These are phyloP conservation scores for Parathielavia appendiculata DNA, from an alignment of 495 filamentous ascomycete genomes.

Conservation along the genomic window DNA sequence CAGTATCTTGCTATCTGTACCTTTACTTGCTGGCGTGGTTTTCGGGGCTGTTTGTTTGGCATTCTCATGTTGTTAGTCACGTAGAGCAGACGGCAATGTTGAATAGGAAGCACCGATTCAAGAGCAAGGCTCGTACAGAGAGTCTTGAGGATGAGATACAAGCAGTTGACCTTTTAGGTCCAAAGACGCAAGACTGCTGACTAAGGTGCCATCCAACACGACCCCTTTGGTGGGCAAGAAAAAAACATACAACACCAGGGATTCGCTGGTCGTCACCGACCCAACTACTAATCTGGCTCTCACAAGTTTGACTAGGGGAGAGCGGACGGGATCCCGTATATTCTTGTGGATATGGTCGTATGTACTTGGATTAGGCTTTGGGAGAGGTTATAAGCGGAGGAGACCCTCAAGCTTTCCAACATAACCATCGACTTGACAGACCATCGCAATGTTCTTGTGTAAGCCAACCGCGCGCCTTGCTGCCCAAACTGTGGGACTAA, in stretches of 20 bases:
- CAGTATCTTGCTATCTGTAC: constrained; percentile 6
- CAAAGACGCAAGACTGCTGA: too few species aligned
- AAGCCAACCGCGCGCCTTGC: too few species aligned
- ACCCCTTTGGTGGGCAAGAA: background rate
- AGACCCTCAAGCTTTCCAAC: too few species aligned
- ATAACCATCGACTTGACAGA: too few species aligned
- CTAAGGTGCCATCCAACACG: too few species aligned
- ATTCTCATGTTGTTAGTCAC: background rate
- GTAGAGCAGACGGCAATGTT: background rate
- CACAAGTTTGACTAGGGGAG: constrained; percentile 37
- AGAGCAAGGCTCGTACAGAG: too few species aligned
- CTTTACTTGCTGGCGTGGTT: background rate
- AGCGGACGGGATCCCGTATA: constrained; percentile 48
- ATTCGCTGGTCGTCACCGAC: constrained; percentile 43
- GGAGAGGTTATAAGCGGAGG: too few species aligned
- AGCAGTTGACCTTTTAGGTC: too few species aligned
- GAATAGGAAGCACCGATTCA: background rate
- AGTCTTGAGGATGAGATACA: too few species aligned
- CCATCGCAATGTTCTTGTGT: too few species aligned
- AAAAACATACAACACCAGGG: constrained; percentile 24
- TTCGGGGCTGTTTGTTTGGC: background rate
- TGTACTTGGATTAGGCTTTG: too few species aligned
- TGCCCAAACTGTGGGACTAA: too few species aligned
- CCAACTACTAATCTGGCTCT: constrained; percentile 37
- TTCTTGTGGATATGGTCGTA: constrained; percentile 6